Percentiles rank a stretch among this genome's conserved stretches.
phyloP scores from a whole-genome alignment of 371 early-diverging fungal species.

The Umbelopsis sp. region DNA sequence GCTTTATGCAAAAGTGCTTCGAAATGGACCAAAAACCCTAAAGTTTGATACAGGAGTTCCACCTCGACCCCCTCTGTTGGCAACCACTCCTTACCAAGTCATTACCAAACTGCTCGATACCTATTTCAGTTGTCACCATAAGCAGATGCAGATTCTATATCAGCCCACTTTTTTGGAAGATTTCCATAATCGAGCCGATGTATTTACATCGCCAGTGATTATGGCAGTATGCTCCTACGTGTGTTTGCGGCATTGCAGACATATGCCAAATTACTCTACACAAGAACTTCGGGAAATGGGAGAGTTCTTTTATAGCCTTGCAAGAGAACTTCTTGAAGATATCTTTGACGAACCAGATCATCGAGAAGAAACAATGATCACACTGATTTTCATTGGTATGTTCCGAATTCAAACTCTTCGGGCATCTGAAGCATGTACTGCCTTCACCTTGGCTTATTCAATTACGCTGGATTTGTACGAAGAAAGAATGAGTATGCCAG shows the following conservation, averaged over 20 bases:
- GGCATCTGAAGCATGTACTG: not conserved
- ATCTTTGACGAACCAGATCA: constrained; percentile 1
- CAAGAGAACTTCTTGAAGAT: constrained; percentile 6
- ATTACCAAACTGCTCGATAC: not conserved
- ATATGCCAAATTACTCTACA: not conserved
- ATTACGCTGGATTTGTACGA: not conserved
- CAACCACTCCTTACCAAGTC: not conserved
- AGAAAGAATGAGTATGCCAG: not conserved
- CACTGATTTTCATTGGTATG: not conserved
- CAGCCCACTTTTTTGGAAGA: not conserved
- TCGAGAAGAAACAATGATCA: not conserved
- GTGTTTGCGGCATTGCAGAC: constrained; percentile 6
- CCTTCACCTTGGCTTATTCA: constrained; percentile 2
- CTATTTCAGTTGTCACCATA: not conserved
- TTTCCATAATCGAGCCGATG: not conserved
- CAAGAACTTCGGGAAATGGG: constrained; percentile 1
- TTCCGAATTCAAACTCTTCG: constrained; percentile 1
- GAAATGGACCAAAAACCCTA: not conserved
- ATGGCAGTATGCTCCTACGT: not conserved
- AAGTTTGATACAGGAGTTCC: not conserved
- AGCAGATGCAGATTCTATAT: not conserved
- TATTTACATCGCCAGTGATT: not conserved
- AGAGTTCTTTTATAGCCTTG: not conserved
- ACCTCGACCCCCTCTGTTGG: not conserved
- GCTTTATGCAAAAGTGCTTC: not conserved